Conservation (phyloP, 306 rosid species). For the Lotus japonicus region DNA sequence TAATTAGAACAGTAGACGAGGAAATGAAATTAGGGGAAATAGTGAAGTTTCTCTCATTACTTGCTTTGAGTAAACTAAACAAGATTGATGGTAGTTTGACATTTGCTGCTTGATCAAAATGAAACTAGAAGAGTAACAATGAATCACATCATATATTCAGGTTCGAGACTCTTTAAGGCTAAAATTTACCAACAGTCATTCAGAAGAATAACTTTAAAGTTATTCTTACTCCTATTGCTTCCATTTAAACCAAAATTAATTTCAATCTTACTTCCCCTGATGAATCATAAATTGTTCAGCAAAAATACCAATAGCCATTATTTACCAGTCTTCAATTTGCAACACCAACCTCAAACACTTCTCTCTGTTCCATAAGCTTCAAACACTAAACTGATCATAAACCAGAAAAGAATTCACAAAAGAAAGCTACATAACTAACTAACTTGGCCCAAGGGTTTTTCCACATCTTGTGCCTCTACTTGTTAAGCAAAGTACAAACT, state of each 20-base stretch:
- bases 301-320: neutral
- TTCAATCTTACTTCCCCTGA: neutral
- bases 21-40: too few species aligned
- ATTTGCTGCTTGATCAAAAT: too few species aligned
- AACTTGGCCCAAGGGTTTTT: neutral
- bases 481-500: neutral
- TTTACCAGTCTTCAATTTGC: neutral
- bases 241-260: neutral
- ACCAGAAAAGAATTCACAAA: neutral
- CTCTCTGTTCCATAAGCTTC: neutral
- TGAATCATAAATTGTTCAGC: conserved; percentile 1
- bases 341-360: neutral
- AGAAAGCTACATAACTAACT: conserved; percentile 1
- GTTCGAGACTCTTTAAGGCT: neutral
- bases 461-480: neutral
- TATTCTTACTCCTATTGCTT: neutral
- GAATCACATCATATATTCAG: neutral
- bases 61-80: too few species aligned
- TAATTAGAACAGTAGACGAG: too few species aligned
- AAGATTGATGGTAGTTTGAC: too few species aligned
- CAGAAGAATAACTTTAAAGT: neutral
- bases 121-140: too few species aligned
- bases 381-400: conserved; percentile 7
- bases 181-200: neutral
- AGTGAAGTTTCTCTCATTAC: too few species aligned